Percentiles rank a stretch among this genome's conserved stretches.
These are phyloP conservation scores for Ambrosia hybrid DNA, from an alignment of 140 eudicot species.

Conservation along the genomic window DNA sequence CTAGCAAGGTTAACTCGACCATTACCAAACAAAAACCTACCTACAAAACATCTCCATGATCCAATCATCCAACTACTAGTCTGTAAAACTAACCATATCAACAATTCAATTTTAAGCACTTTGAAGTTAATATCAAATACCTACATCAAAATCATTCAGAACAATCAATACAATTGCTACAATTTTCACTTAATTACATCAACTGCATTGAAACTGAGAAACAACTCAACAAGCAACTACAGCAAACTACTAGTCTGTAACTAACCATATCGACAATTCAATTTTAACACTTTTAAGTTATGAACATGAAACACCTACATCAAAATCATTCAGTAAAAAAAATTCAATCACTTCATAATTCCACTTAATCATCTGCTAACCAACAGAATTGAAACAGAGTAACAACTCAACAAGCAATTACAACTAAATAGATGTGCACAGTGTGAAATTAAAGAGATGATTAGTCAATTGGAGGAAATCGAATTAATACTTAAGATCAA, in stretches of 20 bases:
- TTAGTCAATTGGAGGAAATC: no score
- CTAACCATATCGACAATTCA: slow-evolving; percentile 6
- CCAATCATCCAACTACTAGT: background rate
- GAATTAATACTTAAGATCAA: background rate
- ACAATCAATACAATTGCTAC: no score
- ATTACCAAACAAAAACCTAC: slow-evolving; percentile 9
- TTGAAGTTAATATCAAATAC: slow-evolving; percentile 10
- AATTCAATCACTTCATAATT: background rate
- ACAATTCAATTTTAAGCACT: background rate
- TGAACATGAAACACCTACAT: slow-evolving; percentile 3
- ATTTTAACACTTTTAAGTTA: background rate
- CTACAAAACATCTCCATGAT: slow-evolving; percentile 5
- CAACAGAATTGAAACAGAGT: no score
- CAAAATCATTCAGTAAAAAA: background rate
- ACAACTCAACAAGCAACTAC: no score
- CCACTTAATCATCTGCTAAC: no score
- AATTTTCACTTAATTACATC: no score
- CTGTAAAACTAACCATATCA: background rate
- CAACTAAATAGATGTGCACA: no score
- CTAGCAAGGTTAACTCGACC: slow-evolving; percentile 11
- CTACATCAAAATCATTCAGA: background rate
- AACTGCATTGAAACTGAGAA: no score
- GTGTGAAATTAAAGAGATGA: no score
- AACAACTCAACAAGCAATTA: no score
- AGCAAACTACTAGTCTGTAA: slow-evolving; percentile 3